Percentiles rank a stretch among this genome's conserved stretches.
phyloP scores from a whole-genome alignment of 805 yeast genomes.

The Wickerhamomyces ciferrii region DNA sequence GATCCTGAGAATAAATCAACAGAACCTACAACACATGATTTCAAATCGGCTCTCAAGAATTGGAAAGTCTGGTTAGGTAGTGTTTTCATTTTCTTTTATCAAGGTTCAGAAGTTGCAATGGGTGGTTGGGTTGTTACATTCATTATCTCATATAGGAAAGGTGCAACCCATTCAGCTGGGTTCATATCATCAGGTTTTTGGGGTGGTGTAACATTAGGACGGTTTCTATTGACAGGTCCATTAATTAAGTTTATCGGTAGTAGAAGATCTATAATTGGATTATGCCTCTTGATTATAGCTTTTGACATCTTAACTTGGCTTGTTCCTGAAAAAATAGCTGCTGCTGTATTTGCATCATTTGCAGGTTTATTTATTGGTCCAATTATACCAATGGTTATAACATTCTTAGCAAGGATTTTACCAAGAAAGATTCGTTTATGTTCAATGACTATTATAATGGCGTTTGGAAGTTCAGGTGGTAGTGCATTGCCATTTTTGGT shows the following conservation, averaged over 20 bases:
- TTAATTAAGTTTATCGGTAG: conserved; percentile 36
- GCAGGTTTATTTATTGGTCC: conserved; percentile 57
- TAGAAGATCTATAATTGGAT: conserved; percentile 35
- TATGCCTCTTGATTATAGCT: conserved; percentile 28
- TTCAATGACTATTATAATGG: conserved; percentile 45
- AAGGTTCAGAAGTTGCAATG: conserved; percentile 57
- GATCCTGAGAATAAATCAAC: neutral
- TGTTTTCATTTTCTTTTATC: conserved; percentile 51
- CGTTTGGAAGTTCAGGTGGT: conserved; percentile 56
- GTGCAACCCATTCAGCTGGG: conserved; percentile 36
- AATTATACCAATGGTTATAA: conserved; percentile 45
- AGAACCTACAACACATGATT: conserved; percentile 16
- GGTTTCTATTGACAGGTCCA: conserved; percentile 41
- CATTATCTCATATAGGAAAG: conserved; percentile 45
- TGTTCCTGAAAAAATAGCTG: conserved; percentile 35
- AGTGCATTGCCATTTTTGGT: conserved; percentile 49
- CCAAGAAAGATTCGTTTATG: conserved; percentile 49
- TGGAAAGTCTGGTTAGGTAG: conserved; percentile 46
- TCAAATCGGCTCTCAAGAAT: conserved; percentile 34
- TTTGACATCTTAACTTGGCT: conserved; percentile 43
- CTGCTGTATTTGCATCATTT: conserved; percentile 39
- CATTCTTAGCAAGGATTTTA: conserved; percentile 36
- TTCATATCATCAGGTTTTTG: conserved; percentile 62
- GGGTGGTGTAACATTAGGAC: conserved; percentile 59
- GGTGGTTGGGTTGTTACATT: conserved; percentile 67